Evolutionary conservation across 2,329 filamentous ascomycete species (phyloP), one percentile per base, ranked within the genome.

Genomic region (Aspergillus sp.): DNA sequence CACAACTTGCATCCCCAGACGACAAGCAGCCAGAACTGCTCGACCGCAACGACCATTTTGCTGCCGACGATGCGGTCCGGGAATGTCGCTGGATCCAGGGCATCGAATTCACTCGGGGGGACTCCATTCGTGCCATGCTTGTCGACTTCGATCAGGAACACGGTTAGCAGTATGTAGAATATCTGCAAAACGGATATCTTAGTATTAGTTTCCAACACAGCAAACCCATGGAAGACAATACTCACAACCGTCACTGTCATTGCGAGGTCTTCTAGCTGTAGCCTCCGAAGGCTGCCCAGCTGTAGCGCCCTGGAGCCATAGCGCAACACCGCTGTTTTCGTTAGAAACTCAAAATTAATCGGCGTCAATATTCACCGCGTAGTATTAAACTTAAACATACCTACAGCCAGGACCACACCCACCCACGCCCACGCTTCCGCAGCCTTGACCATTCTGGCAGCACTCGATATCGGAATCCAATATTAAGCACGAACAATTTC

Each of bases 1-100:
- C 81, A 84, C 1, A 75, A 75, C 62, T 85, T 85, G 63, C 82
- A 73, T 0, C 79, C 71, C 82, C 83, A 85, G 4, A 80, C 75
- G 1, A 77, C 79, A 1, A 77, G 70, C 41, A 82, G 72, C 62
- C 82, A 82, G 64, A 79, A 81, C 57, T 84, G 76, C 61, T 85
- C 83, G 14, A 81, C 77, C 0, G 80, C 79, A 53, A 85, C 71
- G 1, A 82, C 80, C 65, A 83, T 77, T 62, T 83, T 83, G 64
- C 81, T 83, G n/a, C 83, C 83, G 49, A 75, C 78, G 4, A 82
- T 70, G 14, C 81, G 78, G 27, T 66, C 61, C 1, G 69, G 52
- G n/a, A 77, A 73, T 7, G 79, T 76, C 3, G 75, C 61, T 0
- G 74, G 68, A 1, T 80, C 82, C 58, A 85, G 82, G 48, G 73